phyloP scores from a whole-genome alignment of 2,329 filamentous ascomycete species.

The Coniosporium tulheliwenetii region DNA sequence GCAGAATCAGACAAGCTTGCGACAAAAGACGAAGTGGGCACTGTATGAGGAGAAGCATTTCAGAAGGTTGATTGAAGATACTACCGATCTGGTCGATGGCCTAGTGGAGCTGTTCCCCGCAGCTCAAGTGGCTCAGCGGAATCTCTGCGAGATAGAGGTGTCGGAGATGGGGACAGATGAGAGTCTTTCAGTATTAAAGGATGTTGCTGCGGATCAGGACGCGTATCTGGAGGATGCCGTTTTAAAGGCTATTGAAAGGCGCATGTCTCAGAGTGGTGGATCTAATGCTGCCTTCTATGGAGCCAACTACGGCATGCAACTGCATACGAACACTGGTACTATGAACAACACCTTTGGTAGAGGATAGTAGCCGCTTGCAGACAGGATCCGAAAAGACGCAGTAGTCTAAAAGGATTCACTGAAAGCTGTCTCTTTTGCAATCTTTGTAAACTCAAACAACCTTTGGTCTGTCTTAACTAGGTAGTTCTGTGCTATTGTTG shows the following conservation, averaged over 20 bases:
- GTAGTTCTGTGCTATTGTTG: no score
- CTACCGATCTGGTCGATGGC: slow-evolving; percentile 11
- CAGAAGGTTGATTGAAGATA: slow-evolving; percentile 13
- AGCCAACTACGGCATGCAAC: no score
- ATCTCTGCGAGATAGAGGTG: slow-evolving; percentile 11
- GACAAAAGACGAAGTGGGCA: slow-evolving; percentile 13
- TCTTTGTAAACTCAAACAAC: no score
- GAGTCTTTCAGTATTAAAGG: slow-evolving; percentile 1
- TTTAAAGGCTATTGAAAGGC: slow-evolving; percentile 1
- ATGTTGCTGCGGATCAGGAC: slow-evolving; percentile 1
- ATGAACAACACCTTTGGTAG: no score
- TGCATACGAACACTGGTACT: no score
- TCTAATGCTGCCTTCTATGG: no score
- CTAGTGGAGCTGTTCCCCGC: slow-evolving; percentile 14
- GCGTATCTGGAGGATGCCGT: slow-evolving; percentile 1
- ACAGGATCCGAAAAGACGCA: no score
- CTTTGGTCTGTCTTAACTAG: no score
- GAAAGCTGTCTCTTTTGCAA: no score
- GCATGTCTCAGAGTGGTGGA: neutral
- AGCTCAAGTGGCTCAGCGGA: slow-evolving; percentile 6
- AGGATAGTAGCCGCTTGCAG: no score
- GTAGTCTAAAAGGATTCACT: no score
- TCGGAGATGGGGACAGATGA: slow-evolving; percentile 3
- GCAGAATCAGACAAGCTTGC: slow-evolving; percentile 9
- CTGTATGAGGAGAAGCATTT: slow-evolving; percentile 15